Evolutionary conservation across 164 flowering plant genomes (phyloP), one percentile per base, ranked within the genome.

Genomic region (Sextonia rubra): DNA sequence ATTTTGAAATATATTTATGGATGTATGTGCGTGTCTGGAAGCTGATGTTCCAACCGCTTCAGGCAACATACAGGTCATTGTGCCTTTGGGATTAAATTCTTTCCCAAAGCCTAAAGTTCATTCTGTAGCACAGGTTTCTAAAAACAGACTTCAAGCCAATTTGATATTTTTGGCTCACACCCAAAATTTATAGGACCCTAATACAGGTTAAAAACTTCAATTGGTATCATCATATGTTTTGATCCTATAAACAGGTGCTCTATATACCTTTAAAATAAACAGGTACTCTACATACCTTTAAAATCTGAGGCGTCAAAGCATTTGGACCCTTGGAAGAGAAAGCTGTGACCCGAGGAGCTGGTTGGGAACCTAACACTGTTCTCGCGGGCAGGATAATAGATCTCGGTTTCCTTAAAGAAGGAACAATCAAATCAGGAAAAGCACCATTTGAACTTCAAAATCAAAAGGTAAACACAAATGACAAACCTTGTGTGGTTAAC

Each of bases 291-390:
- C 23, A 69, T 81, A 91, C 97, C 94, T 92, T 92, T 73, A 92
- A 74, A 70, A 92, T 87, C 77, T 87, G 89, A 6, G 90, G 95
- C 24, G 87, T 86, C 66, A 92, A 71, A 30, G 82, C 24, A 78
- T 86, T 92, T 26, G 97, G 97, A 63, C 97, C 97, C 79, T 83
- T 88, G 0, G 95, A 89, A 82, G 94, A 90, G 82, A 92, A 92
- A 65, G 89, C 77, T 17, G 93, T 80, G n/a, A 92, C 82, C 29
- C 86, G 82, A 18, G 95, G 97, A 63, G 97, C 91, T 22, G 88
- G 86, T 75, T 72, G 77, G 67, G 85, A 77, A 71, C 92, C 91
- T 69, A 89, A 52, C 71, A 83, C 80, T 7, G 97, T 88, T 77
- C 80, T 88, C 37, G 92, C 85, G 63, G 87, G 78, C 49, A 82